These are phyloP conservation scores for Lichtheimia corymbifera DNA, from an alignment of 371 early-diverging fungal genomes.

Conservation along the genomic window DNA sequence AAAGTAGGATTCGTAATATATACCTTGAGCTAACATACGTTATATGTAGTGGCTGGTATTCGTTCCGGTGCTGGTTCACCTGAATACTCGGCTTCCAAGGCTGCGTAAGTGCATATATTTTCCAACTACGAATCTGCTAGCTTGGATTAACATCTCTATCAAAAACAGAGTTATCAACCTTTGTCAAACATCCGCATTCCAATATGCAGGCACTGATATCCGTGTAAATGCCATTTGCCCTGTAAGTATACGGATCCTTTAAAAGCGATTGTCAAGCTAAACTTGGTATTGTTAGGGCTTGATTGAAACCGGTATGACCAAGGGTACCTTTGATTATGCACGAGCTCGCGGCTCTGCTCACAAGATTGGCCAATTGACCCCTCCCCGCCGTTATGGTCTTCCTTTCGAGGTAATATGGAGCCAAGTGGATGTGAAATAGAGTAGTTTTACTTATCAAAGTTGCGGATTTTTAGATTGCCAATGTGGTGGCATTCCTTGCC, in stretches of 20 bases:
- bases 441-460: too few relatives aligned
- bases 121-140: too few relatives aligned
- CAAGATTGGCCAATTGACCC: conserved; percentile 62
- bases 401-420: conserved; percentile 35
- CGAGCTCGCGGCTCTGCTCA: conserved; percentile 37
- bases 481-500: conserved; percentile 54
- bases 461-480: conserved; percentile 35
- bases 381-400: conserved; percentile 48
- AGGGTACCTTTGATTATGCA: conserved; percentile 51
- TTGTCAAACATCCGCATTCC: conserved; percentile 48
- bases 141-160: background rate
- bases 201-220: conserved; percentile 49
- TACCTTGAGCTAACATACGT: background rate
- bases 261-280: background rate
- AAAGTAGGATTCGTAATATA: background rate
- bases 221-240: conserved; percentile 65
- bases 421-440: too few relatives aligned
- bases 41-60: conserved; percentile 47
- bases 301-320: conserved; percentile 63
- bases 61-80: conserved; percentile 48
- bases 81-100: conserved; percentile 50
- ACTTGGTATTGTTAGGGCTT: conserved; percentile 34
- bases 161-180: conserved; percentile 50
- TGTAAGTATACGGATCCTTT: conserved; percentile 25
- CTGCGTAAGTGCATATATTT: conserved; percentile 32